Conservation (phyloP, 805 yeast species). For the Lachancea lanzarotensis region DNA sequence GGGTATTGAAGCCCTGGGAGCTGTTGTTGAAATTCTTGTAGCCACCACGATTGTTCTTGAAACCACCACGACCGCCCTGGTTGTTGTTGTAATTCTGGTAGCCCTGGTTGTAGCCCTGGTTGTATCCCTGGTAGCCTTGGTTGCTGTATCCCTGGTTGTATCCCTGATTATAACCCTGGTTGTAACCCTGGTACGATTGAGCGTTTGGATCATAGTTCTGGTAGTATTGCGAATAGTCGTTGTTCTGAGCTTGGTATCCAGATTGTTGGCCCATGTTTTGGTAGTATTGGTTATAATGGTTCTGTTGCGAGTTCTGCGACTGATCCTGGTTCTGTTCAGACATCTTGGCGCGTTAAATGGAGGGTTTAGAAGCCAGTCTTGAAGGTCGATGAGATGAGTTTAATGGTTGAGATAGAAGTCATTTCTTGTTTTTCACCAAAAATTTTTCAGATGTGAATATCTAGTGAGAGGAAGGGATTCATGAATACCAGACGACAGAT, state of each 20-base stretch:
- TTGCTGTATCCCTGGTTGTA: constrained; percentile 16
- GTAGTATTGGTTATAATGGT: constrained; percentile 17
- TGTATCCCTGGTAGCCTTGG: constrained; percentile 18
- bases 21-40: constrained; percentile 18
- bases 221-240: constrained; percentile 20
- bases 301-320: constrained; percentile 21
- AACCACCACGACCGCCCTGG: constrained; percentile 8
- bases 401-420: neutral
- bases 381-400: neutral
- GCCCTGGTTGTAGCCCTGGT: constrained; percentile 20
- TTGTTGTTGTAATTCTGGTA: constrained; percentile 11
- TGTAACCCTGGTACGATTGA: constrained; percentile 21
- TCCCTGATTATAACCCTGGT: constrained; percentile 21
- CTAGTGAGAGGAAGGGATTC: no score
- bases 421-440: neutral
- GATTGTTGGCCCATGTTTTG: constrained; percentile 24
- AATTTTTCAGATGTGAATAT: no score
- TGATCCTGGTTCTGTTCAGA: constrained; percentile 26
- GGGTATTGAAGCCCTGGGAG: constrained; percentile 17
- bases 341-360: neutral
- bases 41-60: constrained; percentile 11
- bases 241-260: constrained; percentile 18
- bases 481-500: no score
- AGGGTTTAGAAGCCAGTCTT: no score
- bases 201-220: constrained; percentile 24